Percentiles rank a stretch among this genome's conserved stretches.
Evolutionary conservation across 2,329 filamentous ascomycete species (phyloP).

Genomic region (Colletotrichum kahawae): DNA sequence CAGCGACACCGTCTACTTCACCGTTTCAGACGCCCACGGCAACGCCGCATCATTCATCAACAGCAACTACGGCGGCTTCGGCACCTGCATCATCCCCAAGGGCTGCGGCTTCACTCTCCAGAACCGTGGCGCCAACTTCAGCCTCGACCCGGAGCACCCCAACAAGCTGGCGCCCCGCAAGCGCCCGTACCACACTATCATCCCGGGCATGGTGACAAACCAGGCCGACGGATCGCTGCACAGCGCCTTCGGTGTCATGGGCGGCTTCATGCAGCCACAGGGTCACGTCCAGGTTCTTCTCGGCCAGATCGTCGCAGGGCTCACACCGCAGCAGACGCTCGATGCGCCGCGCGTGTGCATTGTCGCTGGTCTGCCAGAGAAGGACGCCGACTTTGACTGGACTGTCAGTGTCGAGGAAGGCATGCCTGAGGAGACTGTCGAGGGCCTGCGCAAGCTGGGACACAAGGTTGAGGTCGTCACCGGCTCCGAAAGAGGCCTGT

Average conservation of each 20-base stretch:
- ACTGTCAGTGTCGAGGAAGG: constrained; percentile 85
- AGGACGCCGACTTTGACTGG: constrained; percentile 61
- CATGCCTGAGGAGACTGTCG: constrained; percentile 70
- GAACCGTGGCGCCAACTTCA: constrained; percentile 90
- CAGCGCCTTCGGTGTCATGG: constrained; percentile 94
- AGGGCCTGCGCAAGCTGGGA: constrained; percentile 71
- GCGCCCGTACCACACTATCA: constrained; percentile 96
- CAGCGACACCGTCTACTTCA: constrained; percentile 95
- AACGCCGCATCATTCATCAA: constrained; percentile 98
- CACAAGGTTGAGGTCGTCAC: constrained; percentile 74
- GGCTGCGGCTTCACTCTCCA: constrained; percentile 94
- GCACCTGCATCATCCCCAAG: constrained; percentile 81
- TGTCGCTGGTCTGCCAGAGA: constrained; percentile 71
- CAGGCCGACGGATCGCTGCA: constrained; percentile 75
- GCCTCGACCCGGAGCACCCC: constrained; percentile 72
- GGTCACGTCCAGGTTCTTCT: constrained; percentile 93
- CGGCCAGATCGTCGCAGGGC: constrained; percentile 83
- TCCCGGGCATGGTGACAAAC: constrained; percentile 89
- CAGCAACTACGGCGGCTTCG: constrained; percentile 90
- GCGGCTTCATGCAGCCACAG: constrained; percentile 97
- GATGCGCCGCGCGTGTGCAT: constrained; percentile 94
- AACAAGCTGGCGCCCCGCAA: constrained; percentile 83
- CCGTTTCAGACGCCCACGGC: constrained; percentile 78
- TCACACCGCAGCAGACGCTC: constrained; percentile 85
- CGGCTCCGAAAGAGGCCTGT: constrained; percentile 71